phyloP scores from a whole-genome alignment of 1,284 basidiomycete genomes.

The Austroboletus niveus region DNA sequence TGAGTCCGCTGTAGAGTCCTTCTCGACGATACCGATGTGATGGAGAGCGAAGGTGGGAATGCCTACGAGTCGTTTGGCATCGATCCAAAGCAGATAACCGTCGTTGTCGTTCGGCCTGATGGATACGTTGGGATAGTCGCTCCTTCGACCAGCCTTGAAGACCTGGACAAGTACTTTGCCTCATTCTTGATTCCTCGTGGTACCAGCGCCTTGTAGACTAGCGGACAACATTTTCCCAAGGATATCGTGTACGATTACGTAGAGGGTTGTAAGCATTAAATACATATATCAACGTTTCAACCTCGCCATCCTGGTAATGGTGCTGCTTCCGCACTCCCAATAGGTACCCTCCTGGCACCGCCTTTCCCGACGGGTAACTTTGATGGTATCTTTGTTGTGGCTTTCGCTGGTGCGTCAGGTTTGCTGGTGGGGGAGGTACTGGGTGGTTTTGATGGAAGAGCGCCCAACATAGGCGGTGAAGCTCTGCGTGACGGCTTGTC shows the following conservation, averaged over 20 bases:
- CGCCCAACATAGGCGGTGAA: conserved; percentile 11
- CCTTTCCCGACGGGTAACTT: conserved; percentile 35
- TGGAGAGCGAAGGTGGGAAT: neutral
- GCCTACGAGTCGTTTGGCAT: neutral
- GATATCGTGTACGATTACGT: conserved; percentile 28
- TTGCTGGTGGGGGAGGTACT: conserved; percentile 18
- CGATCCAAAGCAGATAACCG: neutral
- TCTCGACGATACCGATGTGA: neutral
- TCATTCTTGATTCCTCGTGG: neutral
- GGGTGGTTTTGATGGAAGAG: conserved; percentile 11
- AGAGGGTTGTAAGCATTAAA: conserved; percentile 11
- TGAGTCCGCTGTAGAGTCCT: neutral
- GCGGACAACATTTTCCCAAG: neutral
- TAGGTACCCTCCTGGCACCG: conserved; percentile 54
- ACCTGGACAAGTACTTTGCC: neutral
- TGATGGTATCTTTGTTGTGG: conserved; percentile 16
- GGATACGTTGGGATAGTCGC: conserved; percentile 9
- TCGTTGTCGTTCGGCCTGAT: conserved; percentile 10
- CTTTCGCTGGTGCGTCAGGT: conserved; percentile 13
- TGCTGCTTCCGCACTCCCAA: conserved; percentile 58
- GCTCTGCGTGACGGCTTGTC: conserved; percentile 25
- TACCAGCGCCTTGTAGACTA: neutral
- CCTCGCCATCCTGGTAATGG: conserved; percentile 35
- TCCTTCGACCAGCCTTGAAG: conserved; percentile 1
- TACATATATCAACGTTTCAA: conserved; percentile 25